Conservation (phyloP, 2,329 filamentous ascomycete genomes). For the Aspergillus pseudoterreus region DNA sequence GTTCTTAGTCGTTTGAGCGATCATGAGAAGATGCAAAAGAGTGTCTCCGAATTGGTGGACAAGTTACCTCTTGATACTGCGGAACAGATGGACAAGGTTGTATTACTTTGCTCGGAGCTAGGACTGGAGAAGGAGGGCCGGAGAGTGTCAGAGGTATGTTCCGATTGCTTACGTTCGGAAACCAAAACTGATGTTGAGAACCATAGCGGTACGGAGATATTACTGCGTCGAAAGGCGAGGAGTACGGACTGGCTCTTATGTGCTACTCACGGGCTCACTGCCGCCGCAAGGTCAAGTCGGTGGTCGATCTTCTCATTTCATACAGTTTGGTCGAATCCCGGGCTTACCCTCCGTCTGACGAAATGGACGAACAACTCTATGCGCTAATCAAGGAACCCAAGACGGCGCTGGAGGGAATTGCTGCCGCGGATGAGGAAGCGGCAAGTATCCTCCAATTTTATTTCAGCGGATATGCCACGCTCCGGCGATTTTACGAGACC, state of each 20-base stretch:
- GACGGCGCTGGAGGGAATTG: conserved; percentile 66
- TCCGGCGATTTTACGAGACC: conserved; percentile 87
- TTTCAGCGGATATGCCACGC: conserved; percentile 86
- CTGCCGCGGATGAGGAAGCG: conserved; percentile 72
- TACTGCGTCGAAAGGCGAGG: conserved; percentile 66
- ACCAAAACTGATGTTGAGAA: conserved; percentile 13
- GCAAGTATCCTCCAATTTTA: conserved; percentile 79
- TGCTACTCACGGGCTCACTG: conserved; percentile 87
- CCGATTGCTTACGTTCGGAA: not conserved
- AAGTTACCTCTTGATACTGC: conserved; percentile 69
- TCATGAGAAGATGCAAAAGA: conserved; percentile 64
- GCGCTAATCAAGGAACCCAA: conserved; percentile 69
- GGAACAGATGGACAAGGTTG: conserved; percentile 74
- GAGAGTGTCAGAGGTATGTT: conserved; percentile 72
- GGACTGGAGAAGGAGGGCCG: conserved; percentile 76
- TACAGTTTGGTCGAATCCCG: conserved; percentile 82
- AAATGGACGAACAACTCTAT: conserved; percentile 70
- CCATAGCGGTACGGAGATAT: conserved; percentile 75
- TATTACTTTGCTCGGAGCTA: conserved; percentile 71
- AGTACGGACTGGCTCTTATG: conserved; percentile 81
- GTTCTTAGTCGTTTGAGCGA: conserved; percentile 79
- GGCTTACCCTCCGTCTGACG: conserved; percentile 66
- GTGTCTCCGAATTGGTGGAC: conserved; percentile 70
- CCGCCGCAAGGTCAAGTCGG: conserved; percentile 72
- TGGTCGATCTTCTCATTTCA: conserved; percentile 81